Conservation (phyloP, 352 stramenopile species). For the Phytophthora podocarpi region DNA sequence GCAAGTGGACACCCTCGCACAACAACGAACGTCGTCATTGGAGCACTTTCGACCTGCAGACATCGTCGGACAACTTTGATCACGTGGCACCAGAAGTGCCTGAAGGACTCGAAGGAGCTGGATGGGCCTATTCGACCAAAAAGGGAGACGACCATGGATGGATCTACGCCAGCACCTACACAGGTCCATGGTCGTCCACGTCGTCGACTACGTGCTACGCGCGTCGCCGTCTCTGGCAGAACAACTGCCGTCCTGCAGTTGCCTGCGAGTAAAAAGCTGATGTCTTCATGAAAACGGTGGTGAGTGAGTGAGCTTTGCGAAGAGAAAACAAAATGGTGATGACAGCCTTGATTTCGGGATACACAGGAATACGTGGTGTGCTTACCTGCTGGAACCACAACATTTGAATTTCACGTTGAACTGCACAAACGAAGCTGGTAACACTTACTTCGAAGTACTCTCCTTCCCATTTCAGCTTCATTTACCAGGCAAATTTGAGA, state of each 20-base stretch:
- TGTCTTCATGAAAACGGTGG: background rate
- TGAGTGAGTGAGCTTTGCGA: background rate
- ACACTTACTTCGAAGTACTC: too few relatives aligned
- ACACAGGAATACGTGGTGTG: too few relatives aligned
- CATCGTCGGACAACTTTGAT: constrained; percentile 70
- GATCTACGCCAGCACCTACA: constrained; percentile 71
- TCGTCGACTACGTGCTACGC: constrained; percentile 37
- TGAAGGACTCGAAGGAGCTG: constrained; percentile 50
- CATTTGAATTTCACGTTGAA: too few relatives aligned
- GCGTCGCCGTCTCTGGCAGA: constrained; percentile 74
- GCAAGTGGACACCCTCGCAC: constrained; percentile 53
- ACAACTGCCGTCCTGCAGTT: constrained; percentile 61
- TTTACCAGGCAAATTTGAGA: too few relatives aligned
- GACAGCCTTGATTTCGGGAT: too few relatives aligned
- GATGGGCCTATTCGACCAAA: constrained; percentile 71
- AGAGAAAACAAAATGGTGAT: too few relatives aligned
- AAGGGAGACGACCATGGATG: constrained; percentile 73
- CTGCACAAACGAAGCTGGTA: too few relatives aligned
- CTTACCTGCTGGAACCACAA: too few relatives aligned
- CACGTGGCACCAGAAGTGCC: constrained; percentile 64
- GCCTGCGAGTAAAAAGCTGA: constrained; percentile 41
- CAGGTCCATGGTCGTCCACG: constrained; percentile 57
- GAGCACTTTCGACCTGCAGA: constrained; percentile 60
- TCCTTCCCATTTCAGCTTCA: too few relatives aligned
- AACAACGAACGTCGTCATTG: constrained; percentile 59